phyloP scores from a whole-genome alignment of 495 filamentous ascomycete species.

The Neurospora sp. region DNA sequence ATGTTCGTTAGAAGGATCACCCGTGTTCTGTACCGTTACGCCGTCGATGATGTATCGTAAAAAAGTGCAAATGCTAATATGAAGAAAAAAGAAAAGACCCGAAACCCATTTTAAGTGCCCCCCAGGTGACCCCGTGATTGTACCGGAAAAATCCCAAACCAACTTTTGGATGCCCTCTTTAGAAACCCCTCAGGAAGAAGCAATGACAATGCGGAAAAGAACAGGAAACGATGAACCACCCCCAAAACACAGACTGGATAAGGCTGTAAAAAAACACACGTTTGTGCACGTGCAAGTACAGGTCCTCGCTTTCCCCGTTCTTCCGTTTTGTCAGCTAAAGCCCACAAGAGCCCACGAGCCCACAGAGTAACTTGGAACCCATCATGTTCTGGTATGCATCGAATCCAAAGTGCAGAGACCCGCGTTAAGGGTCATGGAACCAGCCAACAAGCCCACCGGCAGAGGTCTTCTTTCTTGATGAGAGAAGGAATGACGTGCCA shows the following conservation, averaged over 20 bases:
- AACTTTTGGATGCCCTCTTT: background rate
- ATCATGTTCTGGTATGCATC: conserved; percentile 7
- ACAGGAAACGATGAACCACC: background rate
- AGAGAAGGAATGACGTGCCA: background rate
- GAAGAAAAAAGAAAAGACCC: background rate
- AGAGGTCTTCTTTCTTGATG: conserved; percentile 3
- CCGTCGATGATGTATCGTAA: background rate
- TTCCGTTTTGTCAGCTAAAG: conserved; percentile 9
- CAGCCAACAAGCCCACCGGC: conserved; percentile 9
- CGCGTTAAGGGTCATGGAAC: conserved; percentile 3
- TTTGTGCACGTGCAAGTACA: background rate
- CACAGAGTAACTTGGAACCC: conserved; percentile 22
- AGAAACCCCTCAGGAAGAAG: background rate
- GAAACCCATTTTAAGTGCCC: background rate
- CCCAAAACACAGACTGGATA: background rate
- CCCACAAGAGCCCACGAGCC: conserved; percentile 38
- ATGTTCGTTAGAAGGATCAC: background rate
- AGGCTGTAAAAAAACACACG: background rate
- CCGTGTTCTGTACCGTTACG: background rate
- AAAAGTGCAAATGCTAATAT: background rate
- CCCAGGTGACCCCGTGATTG: background rate
- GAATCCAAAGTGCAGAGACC: background rate
- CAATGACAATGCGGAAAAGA: background rate
- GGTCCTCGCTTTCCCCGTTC: background rate
- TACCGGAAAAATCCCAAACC: background rate